Conservation (phyloP, 345 rosid species). For the Erodium maritimum region DNA sequence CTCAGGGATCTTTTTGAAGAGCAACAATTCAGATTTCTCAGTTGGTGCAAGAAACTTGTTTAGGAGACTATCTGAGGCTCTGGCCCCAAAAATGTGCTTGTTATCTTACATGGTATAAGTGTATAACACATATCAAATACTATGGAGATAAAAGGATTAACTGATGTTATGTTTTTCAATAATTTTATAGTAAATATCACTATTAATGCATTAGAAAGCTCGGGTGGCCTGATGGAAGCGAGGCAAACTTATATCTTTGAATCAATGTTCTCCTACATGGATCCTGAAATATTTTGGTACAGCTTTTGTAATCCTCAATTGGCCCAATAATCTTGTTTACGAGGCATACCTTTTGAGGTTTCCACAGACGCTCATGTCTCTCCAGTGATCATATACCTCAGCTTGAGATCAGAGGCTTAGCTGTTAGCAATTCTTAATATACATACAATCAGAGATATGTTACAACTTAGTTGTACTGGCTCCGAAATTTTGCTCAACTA, state of each 20-base stretch:
- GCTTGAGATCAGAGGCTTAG: no score
- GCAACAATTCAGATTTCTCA: constrained; percentile 30
- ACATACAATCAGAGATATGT: neutral
- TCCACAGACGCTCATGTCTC: neutral
- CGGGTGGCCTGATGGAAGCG: neutral
- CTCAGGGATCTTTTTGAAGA: constrained; percentile 28
- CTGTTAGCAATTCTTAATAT: no score
- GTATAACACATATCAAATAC: no score
- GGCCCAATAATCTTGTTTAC: neutral
- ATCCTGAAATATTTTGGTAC: neutral
- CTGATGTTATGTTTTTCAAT: neutral
- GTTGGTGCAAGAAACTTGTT: constrained; percentile 65
- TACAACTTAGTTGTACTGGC: neutral
- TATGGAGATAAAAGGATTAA: constrained; percentile 2
- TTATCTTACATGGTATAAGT: constrained; percentile 5
- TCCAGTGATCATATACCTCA: no score
- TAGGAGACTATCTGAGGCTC: constrained; percentile 10
- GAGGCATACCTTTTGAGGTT: neutral
- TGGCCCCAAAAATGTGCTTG: constrained; percentile 4
- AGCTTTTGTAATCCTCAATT: neutral
- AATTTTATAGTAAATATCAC: neutral
- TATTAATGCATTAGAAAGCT: constrained; percentile 2
- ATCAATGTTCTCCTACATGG: neutral
- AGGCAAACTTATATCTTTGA: constrained; percentile 5
- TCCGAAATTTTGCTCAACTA: neutral